Base-by-base conservation (phyloP, 192 early-diverging fungal genomes). In the Podila horticola region DNA sequence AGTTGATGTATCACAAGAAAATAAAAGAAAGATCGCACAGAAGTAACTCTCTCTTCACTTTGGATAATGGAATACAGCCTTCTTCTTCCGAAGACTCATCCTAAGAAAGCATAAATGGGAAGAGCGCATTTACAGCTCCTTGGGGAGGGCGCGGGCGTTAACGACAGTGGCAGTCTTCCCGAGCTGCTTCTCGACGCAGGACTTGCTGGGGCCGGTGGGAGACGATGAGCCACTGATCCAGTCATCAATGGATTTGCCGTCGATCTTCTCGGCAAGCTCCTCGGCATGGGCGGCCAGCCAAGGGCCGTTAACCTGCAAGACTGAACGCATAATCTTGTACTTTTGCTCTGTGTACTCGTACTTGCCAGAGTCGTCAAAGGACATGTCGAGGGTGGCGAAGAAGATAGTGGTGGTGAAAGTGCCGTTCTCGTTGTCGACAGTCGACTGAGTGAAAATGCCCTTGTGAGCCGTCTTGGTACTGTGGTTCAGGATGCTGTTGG, bases 401-500 rank as follows among this genome's bases (percentile, higher is more conserved):
- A 63, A 63, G 34, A 63, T 63, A 22, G 62, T 63, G 62, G 31
- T 41, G 36, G 17, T 20, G 33, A 34, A 34, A 6, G 17, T 41
- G 20, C 31, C 19, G 22, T 41, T 24, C 5, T 4, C 3, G 6
- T 63, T 41, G 33, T n/a, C 3, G 62, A 63, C 31, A 30, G 62
- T 63, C 30, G 17, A 13, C n/a, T 63, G 62, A 15, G 62, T 34
- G 62, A 63, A 63, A 41, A 63, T 20, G 0, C 19, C 30, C 62
- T 63, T 63, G 62, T 63, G 19, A 12, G 30, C 31, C 62, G 36
- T 5, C 62, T 63, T 45, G 1, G 62, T 22, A 45, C 62, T 63
- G 30, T 63, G 29, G 62, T 63, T 63, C 2, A 63, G 19, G 36
- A 63, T 41, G 34, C 62, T 63, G 62, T 64, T 64, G 62, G 62